Evolutionary conservation across 768 basidiomycete species (phyloP), one percentile per base, ranked within the genome.

Genomic region (Phaeotremella fagi): DNA sequence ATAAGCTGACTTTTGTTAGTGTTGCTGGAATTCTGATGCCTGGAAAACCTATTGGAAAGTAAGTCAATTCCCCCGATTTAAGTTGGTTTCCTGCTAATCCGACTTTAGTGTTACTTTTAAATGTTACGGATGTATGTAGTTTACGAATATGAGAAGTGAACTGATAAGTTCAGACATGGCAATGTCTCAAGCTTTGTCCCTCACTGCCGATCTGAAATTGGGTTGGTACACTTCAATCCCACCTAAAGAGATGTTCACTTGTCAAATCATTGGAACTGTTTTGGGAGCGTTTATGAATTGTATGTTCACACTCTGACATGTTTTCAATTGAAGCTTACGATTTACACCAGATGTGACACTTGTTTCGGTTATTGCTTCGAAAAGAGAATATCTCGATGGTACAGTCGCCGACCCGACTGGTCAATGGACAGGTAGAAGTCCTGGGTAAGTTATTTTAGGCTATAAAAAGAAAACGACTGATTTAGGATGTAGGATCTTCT

Each of bases 11-110:
- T 14, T 37, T 4, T 2, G 24, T 5, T 27, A 74, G 72, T 43
- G 68, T 74, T 1, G 73, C 73, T 14, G 73, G 73, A 3, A 57
- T 74, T 1, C 44, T 74, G 33, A 65, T 70, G 63, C 73, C 73
- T 20, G 73, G 73, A 1, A 74, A 72, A 50, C 73, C 73, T 1
- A 74, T 74, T 41, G 70, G 64, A 26, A 74, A 74, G 72, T 74
- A 41, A 57, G 72, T 67, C 4, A 35, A 20, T 15, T n/a, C 22
- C 16, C 28, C 27, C 11, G 51, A 9, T 23, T 18, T 25, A 3
- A 16, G 20, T 36, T 2, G 20, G 23, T 11, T 36, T 4, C n/a
- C n/a, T 50, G 47, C 52, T 58, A 48, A 51, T 44, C 28, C 36
- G 36, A 45, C 29, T 45, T 46, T 48, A 74, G 70, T 41, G 70